phyloP scores from a whole-genome alignment of 2,329 filamentous ascomycete genomes.

The Aspergillus versicolor region DNA sequence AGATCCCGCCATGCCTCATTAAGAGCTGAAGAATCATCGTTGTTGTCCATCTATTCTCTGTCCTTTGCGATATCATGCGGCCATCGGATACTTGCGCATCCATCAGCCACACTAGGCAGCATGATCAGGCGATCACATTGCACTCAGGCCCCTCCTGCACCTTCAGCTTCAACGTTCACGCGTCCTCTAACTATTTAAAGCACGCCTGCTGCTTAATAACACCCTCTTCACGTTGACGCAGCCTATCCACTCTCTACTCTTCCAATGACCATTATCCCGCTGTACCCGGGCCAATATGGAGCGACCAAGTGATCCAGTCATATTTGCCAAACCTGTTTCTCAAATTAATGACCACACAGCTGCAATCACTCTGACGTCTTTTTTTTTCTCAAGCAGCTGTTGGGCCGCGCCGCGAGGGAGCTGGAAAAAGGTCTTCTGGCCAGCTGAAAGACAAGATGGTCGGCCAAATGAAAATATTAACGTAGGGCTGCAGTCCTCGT shows the following conservation, averaged over 20 bases:
- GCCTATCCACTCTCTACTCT: background rate
- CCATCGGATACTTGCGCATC: background rate
- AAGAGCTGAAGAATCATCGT: background rate
- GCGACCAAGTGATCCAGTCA: background rate
- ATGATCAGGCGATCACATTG: constrained; percentile 7
- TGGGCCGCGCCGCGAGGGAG: no score
- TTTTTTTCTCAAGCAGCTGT: no score
- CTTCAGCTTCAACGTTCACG: background rate
- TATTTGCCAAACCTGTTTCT: background rate
- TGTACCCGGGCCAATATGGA: no score
- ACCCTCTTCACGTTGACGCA: background rate
- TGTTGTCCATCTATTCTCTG: background rate
- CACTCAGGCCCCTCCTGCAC: constrained; percentile 4
- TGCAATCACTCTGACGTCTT: no score
- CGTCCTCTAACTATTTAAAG: background rate
- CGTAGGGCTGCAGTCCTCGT: no score
- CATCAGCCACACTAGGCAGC: constrained; percentile 9
- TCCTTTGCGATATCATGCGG: background rate
- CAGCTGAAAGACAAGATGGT: no score
- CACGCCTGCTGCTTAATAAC: background rate
- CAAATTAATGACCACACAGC: no score
- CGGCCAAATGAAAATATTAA: no score
- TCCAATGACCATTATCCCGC: no score
- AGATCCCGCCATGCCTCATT: background rate
- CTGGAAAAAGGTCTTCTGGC: no score